phyloP scores from a whole-genome alignment of 495 filamentous ascomycete genomes.

The Staphylotrichum longicolle region DNA sequence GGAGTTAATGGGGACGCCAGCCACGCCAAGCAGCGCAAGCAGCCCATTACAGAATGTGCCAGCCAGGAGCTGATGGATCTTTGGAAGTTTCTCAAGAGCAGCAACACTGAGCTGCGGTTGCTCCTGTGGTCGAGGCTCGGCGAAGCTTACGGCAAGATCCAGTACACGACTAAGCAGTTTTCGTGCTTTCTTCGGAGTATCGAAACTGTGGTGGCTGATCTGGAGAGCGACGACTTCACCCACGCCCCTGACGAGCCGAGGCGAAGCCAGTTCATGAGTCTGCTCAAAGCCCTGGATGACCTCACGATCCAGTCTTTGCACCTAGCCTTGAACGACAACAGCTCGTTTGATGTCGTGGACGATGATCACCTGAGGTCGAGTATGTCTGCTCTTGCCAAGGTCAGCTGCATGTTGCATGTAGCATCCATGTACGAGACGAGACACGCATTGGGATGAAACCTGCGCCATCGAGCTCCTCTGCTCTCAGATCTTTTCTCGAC shows the following conservation, averaged over 20 bases:
- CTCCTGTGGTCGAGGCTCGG: slow-evolving; percentile 85
- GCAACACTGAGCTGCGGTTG: slow-evolving; percentile 74
- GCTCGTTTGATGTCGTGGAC: slow-evolving; percentile 79
- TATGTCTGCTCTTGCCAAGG: slow-evolving; percentile 61
- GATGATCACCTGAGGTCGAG: slow-evolving; percentile 70
- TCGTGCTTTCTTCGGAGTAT: slow-evolving; percentile 82
- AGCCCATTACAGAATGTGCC: slow-evolving; percentile 44
- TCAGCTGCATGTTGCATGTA: slow-evolving; percentile 71
- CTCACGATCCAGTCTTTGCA: slow-evolving; percentile 64
- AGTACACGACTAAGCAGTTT: slow-evolving; percentile 80
- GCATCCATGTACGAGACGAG: slow-evolving; percentile 80
- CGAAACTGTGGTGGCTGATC: slow-evolving; percentile 71
- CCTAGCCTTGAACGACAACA: slow-evolving; percentile 63
- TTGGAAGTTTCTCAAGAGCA: slow-evolving; percentile 75
- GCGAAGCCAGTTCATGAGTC: slow-evolving; percentile 63
- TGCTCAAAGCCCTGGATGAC: slow-evolving; percentile 74
- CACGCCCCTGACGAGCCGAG: slow-evolving; percentile 61
- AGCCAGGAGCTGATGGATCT: slow-evolving; percentile 64
- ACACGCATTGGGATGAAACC: slow-evolving; percentile 66
- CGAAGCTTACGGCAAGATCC: slow-evolving; percentile 79
- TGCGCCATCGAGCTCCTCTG: slow-evolving; percentile 35
- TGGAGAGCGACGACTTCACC: slow-evolving; percentile 61
- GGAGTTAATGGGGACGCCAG: slow-evolving; percentile 14
- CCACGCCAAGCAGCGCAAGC: slow-evolving; percentile 26
- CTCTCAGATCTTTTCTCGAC: slow-evolving; percentile 56